A percentile compares a stretch with the other conserved stretches of the same genome.
These are phyloP conservation scores for Beta vulgaris DNA, from an alignment of 148 eudicot genomes.

Conservation along the genomic window DNA sequence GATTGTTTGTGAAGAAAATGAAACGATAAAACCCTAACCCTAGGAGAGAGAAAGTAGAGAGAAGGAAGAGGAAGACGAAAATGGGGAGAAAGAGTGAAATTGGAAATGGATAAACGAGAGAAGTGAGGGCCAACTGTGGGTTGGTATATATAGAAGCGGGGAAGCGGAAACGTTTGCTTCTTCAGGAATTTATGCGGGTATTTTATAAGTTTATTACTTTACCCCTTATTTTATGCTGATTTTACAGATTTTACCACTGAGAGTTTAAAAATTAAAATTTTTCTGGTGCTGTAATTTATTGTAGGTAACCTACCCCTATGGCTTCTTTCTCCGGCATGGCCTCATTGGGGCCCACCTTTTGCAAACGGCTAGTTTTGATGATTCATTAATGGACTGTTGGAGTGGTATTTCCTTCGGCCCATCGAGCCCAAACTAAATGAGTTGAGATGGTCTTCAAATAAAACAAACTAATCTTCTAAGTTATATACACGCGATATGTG, in stretches of 20 bases:
- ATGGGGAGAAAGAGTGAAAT: neutral
- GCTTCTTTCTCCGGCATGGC: neutral
- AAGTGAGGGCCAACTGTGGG: neutral
- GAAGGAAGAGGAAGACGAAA: neutral
- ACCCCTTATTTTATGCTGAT: neutral
- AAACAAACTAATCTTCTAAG: too few relatives aligned
- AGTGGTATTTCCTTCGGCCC: neutral
- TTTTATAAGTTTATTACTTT: neutral
- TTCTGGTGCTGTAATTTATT: neutral
- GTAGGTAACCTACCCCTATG: constrained; percentile 2
- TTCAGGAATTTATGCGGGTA: neutral
- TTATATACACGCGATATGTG: too few relatives aligned
- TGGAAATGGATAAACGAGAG: constrained; percentile 15
- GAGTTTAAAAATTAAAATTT: neutral
- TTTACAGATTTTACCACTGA: constrained; percentile 17
- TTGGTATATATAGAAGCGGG: constrained; percentile 40
- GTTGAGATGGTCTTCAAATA: too few relatives aligned
- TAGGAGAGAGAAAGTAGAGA: constrained; percentile 39
- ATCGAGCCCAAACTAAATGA: neutral
- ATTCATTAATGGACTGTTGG: constrained; percentile 1
- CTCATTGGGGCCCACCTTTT: constrained; percentile 16
- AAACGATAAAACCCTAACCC: constrained; percentile 29
- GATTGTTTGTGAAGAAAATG: neutral
- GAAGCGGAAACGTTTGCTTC: constrained; percentile 43
- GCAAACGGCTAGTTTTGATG: constrained; percentile 21